These are phyloP conservation scores for Willaertia magna DNA, from an alignment of 208 protist species.

Conservation along the genomic window DNA sequence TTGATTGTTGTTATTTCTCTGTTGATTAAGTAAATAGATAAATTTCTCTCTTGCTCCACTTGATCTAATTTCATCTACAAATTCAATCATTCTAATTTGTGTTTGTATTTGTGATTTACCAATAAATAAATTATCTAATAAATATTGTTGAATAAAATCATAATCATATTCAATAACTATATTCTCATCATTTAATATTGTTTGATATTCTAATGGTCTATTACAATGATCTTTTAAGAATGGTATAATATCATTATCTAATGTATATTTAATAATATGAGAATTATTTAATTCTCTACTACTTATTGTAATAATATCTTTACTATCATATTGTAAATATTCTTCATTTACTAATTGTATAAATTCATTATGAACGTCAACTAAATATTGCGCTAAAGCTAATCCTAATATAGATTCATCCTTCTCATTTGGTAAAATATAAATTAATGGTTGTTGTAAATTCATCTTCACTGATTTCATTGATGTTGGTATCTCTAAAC, in stretches of 20 bases:
- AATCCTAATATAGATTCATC: background rate
- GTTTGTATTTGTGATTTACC: background rate
- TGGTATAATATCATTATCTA: background rate
- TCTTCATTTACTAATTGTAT: background rate
- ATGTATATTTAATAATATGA: background rate
- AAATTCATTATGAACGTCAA: background rate
- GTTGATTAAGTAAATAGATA: background rate
- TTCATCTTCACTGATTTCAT: background rate
- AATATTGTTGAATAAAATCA: background rate
- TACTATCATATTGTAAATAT: no score
- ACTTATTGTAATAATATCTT: no score
- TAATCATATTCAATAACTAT: background rate
- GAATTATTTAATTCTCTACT: background rate
- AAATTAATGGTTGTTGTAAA: background rate
- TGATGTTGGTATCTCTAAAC: background rate
- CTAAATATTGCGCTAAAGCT: background rate
- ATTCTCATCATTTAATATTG: no score
- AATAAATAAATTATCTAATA: background rate
- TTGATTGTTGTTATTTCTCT: background rate
- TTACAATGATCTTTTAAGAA: constrained; percentile 1
- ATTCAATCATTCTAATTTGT: background rate
- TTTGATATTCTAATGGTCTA: background rate
- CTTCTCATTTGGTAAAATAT: background rate
- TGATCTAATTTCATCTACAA: background rate
- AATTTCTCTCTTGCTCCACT: background rate